Conservation (phyloP, 2,329 filamentous ascomycete genomes). For the Paracamarosporium sp. region DNA sequence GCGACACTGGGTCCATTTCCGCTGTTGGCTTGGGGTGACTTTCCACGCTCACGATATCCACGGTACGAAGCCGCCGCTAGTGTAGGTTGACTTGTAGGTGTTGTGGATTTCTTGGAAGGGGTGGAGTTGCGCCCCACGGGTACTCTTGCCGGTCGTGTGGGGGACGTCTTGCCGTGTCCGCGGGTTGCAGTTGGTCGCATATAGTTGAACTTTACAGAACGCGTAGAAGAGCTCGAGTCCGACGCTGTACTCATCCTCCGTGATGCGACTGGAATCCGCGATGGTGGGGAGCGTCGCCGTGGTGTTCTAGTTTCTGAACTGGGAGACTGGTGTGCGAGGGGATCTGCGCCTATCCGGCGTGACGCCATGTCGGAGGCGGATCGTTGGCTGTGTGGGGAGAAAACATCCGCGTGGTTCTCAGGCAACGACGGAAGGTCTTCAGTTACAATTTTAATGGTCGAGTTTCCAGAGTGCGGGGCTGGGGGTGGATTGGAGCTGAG, state of each 20-base stretch:
- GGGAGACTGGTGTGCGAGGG: constrained; percentile 17
- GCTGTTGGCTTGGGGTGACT: constrained; percentile 30
- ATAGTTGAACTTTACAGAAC: constrained; percentile 36
- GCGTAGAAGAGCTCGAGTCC: constrained; percentile 44
- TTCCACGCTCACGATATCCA: constrained; percentile 39
- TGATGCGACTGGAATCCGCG: constrained; percentile 40
- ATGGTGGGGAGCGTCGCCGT: constrained; percentile 35
- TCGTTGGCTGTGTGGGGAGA: constrained; percentile 24
- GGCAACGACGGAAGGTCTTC: constrained; percentile 8
- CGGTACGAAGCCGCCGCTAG: constrained; percentile 40
- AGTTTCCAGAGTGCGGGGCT: constrained; percentile 10
- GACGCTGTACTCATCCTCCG: constrained; percentile 42
- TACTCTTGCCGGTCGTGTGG: constrained; percentile 29
- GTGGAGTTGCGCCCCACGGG: constrained; percentile 16
- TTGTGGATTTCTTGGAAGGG: constrained; percentile 11
- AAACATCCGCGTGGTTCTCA: constrained; percentile 3
- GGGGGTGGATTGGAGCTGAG: constrained; percentile 15
- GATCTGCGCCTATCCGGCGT: constrained; percentile 18
- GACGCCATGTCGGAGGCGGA: constrained; percentile 26
- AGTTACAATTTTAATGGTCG: constrained; percentile 15
- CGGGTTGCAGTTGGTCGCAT: constrained; percentile 7
- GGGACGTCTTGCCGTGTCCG: constrained; percentile 32
- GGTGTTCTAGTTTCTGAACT: constrained; percentile 18
- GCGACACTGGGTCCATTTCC: constrained; percentile 35
- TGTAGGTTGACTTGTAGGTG: constrained; percentile 21